Conservation (phyloP, 1,284 basidiomycete species). For the Lignosus rhinocerotis region DNA sequence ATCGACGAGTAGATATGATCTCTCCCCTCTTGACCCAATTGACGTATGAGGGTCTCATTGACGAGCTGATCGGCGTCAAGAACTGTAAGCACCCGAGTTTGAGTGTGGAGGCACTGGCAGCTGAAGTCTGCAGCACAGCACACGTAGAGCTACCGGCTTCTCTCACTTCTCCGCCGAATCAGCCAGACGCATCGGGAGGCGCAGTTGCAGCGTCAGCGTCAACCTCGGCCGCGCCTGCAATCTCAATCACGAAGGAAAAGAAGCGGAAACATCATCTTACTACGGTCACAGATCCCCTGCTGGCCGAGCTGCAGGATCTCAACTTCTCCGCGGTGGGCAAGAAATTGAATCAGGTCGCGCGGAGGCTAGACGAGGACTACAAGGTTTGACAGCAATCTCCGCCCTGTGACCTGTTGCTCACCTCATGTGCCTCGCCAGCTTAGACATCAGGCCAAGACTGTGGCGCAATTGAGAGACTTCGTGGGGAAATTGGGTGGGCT, state of each 20-base stretch:
- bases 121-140: constrained; percentile 45
- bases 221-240: constrained; percentile 15
- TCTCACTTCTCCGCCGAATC: constrained; percentile 58
- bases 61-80: constrained; percentile 89
- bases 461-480: constrained; percentile 91
- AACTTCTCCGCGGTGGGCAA: constrained; percentile 95
- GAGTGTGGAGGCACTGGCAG: constrained; percentile 1
- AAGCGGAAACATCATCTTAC: constrained; percentile 89
- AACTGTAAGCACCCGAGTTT: constrained; percentile 61
- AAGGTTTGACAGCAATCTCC: constrained; percentile 51
- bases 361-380: constrained; percentile 88
- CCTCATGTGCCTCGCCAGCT: constrained; percentile 42
- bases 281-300: constrained; percentile 78
- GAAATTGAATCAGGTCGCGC: constrained; percentile 80
- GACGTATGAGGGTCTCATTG: constrained; percentile 97
- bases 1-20: constrained; percentile 93
- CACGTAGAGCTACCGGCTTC: constrained; percentile 89
- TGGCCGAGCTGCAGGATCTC: constrained; percentile 82
- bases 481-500: constrained; percentile 92
- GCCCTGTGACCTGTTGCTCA: background rate
- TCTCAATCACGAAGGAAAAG: constrained; percentile 65
- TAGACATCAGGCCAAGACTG: constrained; percentile 83
- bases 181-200: constrained; percentile 46
- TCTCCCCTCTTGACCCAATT: constrained; percentile 95
- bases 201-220: constrained; percentile 46